phyloP scores from a whole-genome alignment of 805 yeast species.

The Kluyveromyces dobzhanskii region DNA sequence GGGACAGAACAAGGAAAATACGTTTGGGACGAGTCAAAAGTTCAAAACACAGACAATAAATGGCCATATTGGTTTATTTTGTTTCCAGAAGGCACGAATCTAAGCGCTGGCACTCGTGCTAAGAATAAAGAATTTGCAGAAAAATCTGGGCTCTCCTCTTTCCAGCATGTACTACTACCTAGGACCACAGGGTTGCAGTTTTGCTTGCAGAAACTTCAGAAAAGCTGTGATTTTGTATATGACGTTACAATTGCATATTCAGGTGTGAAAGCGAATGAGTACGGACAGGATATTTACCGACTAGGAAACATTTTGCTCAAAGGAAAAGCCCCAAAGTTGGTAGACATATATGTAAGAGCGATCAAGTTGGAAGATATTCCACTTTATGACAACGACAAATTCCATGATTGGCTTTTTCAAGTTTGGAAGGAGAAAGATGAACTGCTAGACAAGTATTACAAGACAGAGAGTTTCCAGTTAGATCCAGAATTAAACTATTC shows the following conservation, averaged over 20 bases:
- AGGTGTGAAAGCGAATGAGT: conserved; percentile 53
- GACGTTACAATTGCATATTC: conserved; percentile 81
- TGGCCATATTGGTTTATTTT: conserved; percentile 66
- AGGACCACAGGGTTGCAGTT: conserved; percentile 71
- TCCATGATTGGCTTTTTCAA: conserved; percentile 67
- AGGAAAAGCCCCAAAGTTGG: conserved; percentile 63
- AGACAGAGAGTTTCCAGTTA: conserved; percentile 41
- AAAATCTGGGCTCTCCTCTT: conserved; percentile 39
- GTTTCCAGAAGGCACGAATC: conserved; percentile 93
- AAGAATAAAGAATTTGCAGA: conserved; percentile 52
- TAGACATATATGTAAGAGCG: conserved; percentile 58
- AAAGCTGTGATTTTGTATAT: conserved; percentile 51
- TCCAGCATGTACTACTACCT: conserved; percentile 71
- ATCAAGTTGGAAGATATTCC: conserved; percentile 58
- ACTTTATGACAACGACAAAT: conserved; percentile 40
- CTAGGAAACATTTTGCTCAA: conserved; percentile 52
- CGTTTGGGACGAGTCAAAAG: conserved; percentile 17
- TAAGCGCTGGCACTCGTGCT: conserved; percentile 54
- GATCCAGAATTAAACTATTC: conserved; percentile 13
- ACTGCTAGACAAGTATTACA: conserved; percentile 53
- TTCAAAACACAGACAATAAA: conserved; percentile 22
- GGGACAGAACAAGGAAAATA: conserved; percentile 23
- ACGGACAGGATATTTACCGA: conserved; percentile 72
- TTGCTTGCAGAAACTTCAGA: conserved; percentile 46
- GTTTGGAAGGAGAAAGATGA: conserved; percentile 76